Percentiles rank a stretch among this genome's conserved stretches.
Conservation (phyloP, 345 rosid species). For the Rhodamnia argentea region DNA sequence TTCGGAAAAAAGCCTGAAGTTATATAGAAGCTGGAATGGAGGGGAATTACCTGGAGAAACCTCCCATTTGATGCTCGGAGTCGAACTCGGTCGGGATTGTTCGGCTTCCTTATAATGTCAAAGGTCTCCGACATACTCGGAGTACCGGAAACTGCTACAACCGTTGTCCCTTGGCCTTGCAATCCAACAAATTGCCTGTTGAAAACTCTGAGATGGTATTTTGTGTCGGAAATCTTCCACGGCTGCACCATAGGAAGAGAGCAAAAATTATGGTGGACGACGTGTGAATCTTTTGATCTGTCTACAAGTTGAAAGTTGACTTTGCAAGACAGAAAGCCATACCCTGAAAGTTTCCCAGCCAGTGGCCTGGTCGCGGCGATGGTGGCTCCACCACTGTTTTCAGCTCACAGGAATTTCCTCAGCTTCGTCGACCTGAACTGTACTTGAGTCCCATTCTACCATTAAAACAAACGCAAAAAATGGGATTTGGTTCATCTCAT, state of each 20-base stretch:
- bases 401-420: conserved; percentile 10
- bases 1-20: too few species aligned
- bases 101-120: neutral
- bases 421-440: conserved; percentile 17
- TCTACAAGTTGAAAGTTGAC: neutral
- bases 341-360: conserved; percentile 31
- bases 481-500: neutral
- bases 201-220: neutral
- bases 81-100: neutral
- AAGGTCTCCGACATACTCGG: neutral
- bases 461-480: neutral
- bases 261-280: neutral
- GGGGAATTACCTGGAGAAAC: neutral
- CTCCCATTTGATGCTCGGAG: neutral
- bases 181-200: neutral
- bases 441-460: conserved; percentile 29
- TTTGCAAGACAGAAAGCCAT: neutral
- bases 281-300: neutral
- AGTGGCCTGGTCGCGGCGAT: conserved; percentile 2
- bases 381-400: conserved; percentile 1
- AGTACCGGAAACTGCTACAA: neutral
- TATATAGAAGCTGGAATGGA: neutral
- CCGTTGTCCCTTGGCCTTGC: neutral
- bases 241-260: neutral
- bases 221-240: neutral